These are phyloP conservation scores for Phylloporus arenicola DNA, from an alignment of 768 basidiomycete genomes.

Conservation along the genomic window DNA sequence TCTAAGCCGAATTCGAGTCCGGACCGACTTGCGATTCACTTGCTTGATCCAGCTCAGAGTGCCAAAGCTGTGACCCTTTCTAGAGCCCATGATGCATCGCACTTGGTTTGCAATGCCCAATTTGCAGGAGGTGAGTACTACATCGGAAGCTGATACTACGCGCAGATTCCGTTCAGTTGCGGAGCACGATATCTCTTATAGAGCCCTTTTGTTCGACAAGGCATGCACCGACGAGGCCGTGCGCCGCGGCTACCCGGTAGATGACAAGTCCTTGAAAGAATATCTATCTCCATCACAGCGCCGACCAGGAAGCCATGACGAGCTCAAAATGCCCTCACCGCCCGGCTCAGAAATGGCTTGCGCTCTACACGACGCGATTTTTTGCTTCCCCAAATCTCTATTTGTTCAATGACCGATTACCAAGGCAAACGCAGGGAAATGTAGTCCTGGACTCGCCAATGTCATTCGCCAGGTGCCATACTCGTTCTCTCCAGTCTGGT, in stretches of 20 bases:
- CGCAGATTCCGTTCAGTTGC: neutral
- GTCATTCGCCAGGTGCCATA: neutral
- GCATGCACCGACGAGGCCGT: conserved; percentile 16
- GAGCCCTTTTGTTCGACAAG: neutral
- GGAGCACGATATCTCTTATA: neutral
- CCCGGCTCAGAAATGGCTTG: neutral
- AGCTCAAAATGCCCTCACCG: neutral
- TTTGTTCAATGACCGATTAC: neutral
- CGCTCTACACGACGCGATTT: neutral
- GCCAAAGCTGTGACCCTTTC: neutral
- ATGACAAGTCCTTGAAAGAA: neutral
- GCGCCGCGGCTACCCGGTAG: conserved; percentile 1
- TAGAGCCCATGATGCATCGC: neutral
- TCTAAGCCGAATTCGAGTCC: neutral
- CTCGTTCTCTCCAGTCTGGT: neutral
- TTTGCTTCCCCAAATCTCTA: neutral
- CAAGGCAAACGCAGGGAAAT: neutral
- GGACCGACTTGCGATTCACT: neutral
- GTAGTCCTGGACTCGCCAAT: neutral
- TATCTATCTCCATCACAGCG: neutral
- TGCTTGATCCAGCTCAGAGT: neutral
- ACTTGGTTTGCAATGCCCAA: neutral
- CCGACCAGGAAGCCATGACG: neutral
- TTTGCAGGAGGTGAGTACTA: neutral
- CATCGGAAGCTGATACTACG: neutral